Evolutionary conservation across 2,329 filamentous ascomycete genomes (phyloP).

Genomic region (Fusarium sp.): DNA sequence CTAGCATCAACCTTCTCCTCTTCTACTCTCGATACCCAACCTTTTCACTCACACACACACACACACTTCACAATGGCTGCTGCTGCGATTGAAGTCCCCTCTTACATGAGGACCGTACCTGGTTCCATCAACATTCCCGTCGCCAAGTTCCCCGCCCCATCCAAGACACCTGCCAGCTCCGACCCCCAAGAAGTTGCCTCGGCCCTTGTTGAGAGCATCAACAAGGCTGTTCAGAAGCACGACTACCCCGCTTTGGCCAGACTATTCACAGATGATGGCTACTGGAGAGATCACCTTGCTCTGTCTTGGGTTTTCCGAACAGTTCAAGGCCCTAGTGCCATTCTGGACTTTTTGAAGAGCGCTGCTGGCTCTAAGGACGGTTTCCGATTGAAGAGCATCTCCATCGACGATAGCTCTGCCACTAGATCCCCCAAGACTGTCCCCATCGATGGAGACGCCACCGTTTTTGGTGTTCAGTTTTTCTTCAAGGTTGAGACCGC

Average conservation of each 20-base stretch:
- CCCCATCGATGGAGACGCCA: constrained; percentile 61
- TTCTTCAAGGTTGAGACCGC: constrained; percentile 65
- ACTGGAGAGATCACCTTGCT: constrained; percentile 69
- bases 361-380: constrained; percentile 48
- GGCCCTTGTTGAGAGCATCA: constrained; percentile 49
- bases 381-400: constrained; percentile 55
- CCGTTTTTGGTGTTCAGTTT: constrained; percentile 64
- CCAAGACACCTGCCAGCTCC: constrained; percentile 39
- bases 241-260: constrained; percentile 48
- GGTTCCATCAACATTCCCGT: constrained; percentile 66
- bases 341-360: constrained; percentile 52
- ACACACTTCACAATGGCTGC: constrained; percentile 31
- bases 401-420: constrained; percentile 57
- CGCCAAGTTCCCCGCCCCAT: constrained; percentile 53
- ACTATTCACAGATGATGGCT: constrained; percentile 53
- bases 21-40: background rate
- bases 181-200: constrained; percentile 53
- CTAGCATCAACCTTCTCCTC: constrained; percentile 15
- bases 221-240: constrained; percentile 49
- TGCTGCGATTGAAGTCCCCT: constrained; percentile 37
- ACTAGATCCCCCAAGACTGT: constrained; percentile 56
- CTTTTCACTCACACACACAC: background rate
- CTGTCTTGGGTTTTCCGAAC: constrained; percentile 67
- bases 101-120: constrained; percentile 47
- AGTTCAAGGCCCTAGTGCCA: constrained; percentile 54